Percentiles rank a stretch among this genome's conserved stretches.
Evolutionary conservation across 768 basidiomycete species (phyloP).

Genomic region (Strobilomyces confusus): DNA sequence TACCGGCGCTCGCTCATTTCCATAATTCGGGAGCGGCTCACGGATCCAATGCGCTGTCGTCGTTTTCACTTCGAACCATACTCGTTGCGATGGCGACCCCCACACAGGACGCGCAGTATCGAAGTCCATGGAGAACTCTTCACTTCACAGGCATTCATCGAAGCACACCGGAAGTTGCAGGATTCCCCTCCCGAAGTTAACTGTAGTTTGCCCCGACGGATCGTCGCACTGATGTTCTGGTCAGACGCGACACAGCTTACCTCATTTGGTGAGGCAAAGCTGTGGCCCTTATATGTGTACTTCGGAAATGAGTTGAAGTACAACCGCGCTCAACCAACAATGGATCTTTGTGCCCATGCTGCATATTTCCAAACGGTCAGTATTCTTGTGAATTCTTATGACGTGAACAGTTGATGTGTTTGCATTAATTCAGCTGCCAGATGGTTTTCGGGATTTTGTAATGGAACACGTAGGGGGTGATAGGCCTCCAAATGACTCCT

Average conservation of each 20-base stretch:
- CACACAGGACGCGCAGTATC: not conserved
- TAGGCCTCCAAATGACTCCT: not conserved
- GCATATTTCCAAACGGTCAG: not conserved
- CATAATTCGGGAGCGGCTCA: not conserved
- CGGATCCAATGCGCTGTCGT: not conserved
- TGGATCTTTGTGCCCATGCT: not conserved
- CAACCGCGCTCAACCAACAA: not conserved
- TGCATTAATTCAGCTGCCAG: not conserved
- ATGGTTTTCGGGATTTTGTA: not conserved
- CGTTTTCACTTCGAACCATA: not conserved
- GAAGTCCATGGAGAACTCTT: not conserved
- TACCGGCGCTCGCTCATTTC: not conserved
- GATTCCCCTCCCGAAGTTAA: not conserved
- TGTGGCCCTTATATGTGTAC: not conserved
- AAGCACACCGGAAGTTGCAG: not conserved
- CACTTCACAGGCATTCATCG: not conserved
- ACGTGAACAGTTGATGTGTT: not conserved
- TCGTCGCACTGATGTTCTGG: not conserved
- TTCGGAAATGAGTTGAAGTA: constrained; percentile 2
- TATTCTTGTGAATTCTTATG: not conserved
- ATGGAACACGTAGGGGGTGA: not conserved
- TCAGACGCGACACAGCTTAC: not conserved
- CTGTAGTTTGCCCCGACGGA: not conserved
- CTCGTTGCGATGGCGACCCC: not conserved
- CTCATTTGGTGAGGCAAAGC: not conserved